Base-by-base conservation (phyloP, 2,329 filamentous ascomycete species). In the Aspergillus intermedius region DNA sequence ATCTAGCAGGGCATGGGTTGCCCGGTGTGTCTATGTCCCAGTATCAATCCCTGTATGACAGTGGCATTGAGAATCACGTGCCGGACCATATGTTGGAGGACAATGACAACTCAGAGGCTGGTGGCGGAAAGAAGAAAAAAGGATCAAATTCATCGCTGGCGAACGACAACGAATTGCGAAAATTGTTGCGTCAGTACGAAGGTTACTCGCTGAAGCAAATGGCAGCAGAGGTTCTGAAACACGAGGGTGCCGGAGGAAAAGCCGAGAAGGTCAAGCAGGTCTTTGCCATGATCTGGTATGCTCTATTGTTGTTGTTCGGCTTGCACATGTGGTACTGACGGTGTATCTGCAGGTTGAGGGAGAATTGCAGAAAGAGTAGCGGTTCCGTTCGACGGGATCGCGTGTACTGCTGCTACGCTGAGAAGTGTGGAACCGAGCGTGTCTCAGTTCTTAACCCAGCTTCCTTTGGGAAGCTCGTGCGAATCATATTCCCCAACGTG, bases 391-490 rank as follows among this genome's bases (percentile, higher is more conserved):
- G 93, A 5, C 80, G 93, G 60, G 93, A 93, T 55, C 81, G 91
- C 50, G 93, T 98, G 2, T 98, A 97, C 68, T 89, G 91, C 51
- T 91, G 91, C 66, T 98, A 98, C 68, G 93, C 91, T 43, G 90
- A 88, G 22, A 83, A 88, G 54, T 98, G 93, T 69, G 91, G 88
- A 40, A 94, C 86, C 4, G 91, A 97, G 65, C 83, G 91, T 63
- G 94, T 97, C 35, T 94, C 93, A 0, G 91, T 95, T 8, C 73
- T 98, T 49, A 98, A 98, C 63, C 93, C 93, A 39, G 93, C 93
- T 8, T 97, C 91, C 23, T 98, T 98, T 70, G 93, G 93, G 49
- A 98, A 98, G 70, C 81, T 98, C 40, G 93, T 98, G 30, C 84
- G 93, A 28, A 91, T 98, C 35, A 86, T 98, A 45, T 98, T 97